Evolutionary conservation across 208 protist species (phyloP).

Genomic region (Vickermania ingenoplastis): DNA sequence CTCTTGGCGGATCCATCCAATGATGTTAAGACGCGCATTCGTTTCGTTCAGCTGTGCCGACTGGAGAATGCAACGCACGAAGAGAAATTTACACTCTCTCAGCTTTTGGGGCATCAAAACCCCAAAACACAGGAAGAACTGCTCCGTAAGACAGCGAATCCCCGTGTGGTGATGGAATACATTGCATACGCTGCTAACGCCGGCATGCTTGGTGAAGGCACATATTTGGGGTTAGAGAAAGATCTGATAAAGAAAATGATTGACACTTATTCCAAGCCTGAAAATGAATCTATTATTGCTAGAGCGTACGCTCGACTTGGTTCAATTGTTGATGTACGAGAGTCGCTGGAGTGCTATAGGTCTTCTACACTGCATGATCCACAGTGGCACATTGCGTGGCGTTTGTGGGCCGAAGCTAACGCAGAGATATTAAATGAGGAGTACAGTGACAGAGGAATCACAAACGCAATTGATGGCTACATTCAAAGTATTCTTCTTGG

Average conservation of each 20-base stretch:
- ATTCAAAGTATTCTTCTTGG: constrained; percentile 77
- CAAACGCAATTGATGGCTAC: constrained; percentile 74
- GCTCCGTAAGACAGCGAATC: constrained; percentile 50
- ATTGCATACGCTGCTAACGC: constrained; percentile 65
- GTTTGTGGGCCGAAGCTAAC: constrained; percentile 72
- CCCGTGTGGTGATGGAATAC: constrained; percentile 80
- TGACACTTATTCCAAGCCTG: constrained; percentile 66
- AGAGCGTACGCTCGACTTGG: constrained; percentile 71
- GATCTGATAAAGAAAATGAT: constrained; percentile 80
- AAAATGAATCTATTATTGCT: constrained; percentile 52
- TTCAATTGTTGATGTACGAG: constrained; percentile 32
- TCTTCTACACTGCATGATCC: constrained; percentile 68
- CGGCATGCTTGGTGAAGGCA: constrained; percentile 40
- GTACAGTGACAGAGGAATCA: constrained; percentile 39
- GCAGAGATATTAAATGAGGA: constrained; percentile 39
- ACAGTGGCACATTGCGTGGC: constrained; percentile 77
- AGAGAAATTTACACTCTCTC: constrained; percentile 65
- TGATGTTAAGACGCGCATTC: constrained; percentile 93
- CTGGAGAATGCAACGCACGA: constrained; percentile 61
- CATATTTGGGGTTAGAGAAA: constrained; percentile 53
- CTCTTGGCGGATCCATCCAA: constrained; percentile 89
- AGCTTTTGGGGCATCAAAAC: constrained; percentile 49
- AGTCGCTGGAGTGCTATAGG: constrained; percentile 71
- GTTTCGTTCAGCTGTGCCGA: constrained; percentile 94
- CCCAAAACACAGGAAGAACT: constrained; percentile 60